These are phyloP conservation scores for Podosphaera leucotricha DNA, from an alignment of 2,329 filamentous ascomycete genomes.

Conservation along the genomic window DNA sequence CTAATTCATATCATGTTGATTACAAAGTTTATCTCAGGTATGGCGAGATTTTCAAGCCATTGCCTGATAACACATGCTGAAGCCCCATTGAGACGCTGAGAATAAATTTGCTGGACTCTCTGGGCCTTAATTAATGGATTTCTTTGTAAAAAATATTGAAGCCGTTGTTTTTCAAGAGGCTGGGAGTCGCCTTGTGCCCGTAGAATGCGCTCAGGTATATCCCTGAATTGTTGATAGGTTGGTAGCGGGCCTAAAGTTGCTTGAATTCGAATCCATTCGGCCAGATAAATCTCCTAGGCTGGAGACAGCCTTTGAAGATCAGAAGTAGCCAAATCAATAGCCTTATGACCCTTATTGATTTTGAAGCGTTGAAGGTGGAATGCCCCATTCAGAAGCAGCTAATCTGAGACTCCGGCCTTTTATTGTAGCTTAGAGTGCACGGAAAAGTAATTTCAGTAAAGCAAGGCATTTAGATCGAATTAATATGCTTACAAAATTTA, in stretches of 20 bases:
- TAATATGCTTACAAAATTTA: neutral
- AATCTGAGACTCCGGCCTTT: neutral
- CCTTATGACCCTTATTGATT: neutral
- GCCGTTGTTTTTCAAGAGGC: no score
- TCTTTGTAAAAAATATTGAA: neutral
- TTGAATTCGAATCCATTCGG: neutral
- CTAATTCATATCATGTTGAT: neutral
- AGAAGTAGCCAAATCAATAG: neutral
- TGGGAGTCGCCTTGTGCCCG: neutral
- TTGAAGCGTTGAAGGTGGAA: neutral
- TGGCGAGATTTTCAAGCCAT: neutral
- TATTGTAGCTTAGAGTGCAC: neutral
- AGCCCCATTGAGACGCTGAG: neutral
- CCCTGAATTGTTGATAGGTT: neutral
- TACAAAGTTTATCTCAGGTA: neutral
- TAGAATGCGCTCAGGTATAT: neutral
- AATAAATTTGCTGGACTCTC: neutral
- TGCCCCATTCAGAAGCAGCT: neutral
- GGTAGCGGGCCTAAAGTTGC: neutral
- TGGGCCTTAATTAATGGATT: constrained; percentile 1
- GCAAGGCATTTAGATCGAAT: neutral
- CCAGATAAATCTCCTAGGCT: neutral
- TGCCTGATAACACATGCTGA: neutral
- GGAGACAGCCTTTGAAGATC: neutral
- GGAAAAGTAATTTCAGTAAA: neutral